Base-by-base conservation (phyloP, 805 yeast genomes). In the Diddensiella caesifluorescens region DNA sequence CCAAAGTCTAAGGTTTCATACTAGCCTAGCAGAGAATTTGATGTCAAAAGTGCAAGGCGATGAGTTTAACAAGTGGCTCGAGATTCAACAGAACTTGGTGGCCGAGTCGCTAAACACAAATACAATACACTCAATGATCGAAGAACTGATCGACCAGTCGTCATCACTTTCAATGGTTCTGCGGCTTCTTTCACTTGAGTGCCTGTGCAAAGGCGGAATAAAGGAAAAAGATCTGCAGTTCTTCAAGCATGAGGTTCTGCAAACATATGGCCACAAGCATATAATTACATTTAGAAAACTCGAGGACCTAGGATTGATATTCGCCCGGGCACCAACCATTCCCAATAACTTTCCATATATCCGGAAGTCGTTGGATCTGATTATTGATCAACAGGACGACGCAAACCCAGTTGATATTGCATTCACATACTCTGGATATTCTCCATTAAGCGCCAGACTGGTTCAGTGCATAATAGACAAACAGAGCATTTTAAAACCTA, bases 361-460 rank as follows among this genome's bases (percentile, higher is more conserved):
- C 65, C 74, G 60, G 76, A 85, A 22, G 38, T 35, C 48, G 4
- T 47, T 65, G 35, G 41, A 44, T 31, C 54, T 53, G 30, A 49
- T 48, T 13, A 50, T 56, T 5, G 61, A 60, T 27, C 59, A 59
- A 27, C 60, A 62, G 42, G 60, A 30, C 61, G 48, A 41, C 7
- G 23, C 39, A 10, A 29, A 68, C 39, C 76, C 78, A 23, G 65
- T 66, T 20, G 67, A 65, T 39, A 71, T 79, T 2, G 64, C 80
- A 0, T 83, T 79, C 56, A 78, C 87, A 1, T 77, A 83, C 46
- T 83, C 96, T 4, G 92, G 95, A 0, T 83, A 77, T 22, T 83
- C 87, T 0, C 97, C 98, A 2, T 59, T 90, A 3, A 64, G 77
- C 2, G 70, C 79, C 3, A 69, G 97, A 46, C 53, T 88, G 9